These are phyloP conservation scores for Claviceps paspali DNA, from an alignment of 2,329 filamentous ascomycete genomes.

Conservation along the genomic window DNA sequence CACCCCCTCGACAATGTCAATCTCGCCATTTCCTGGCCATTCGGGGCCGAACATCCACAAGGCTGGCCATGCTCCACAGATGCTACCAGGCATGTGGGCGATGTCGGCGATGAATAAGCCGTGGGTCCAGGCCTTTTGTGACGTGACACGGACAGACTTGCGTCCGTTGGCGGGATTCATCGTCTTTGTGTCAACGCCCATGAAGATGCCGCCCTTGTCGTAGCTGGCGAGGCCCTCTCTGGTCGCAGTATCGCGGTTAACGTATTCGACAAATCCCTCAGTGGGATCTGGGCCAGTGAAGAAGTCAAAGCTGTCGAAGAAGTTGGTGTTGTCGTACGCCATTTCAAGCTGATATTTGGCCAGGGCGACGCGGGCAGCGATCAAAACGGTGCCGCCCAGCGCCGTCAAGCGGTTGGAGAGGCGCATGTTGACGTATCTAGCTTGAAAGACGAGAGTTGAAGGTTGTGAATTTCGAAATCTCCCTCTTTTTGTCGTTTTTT, in stretches of 20 bases:
- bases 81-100: slow-evolving; percentile 56
- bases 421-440: slow-evolving; percentile 11
- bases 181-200: slow-evolving; percentile 53
- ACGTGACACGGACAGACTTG: slow-evolving; percentile 53
- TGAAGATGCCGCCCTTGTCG: slow-evolving; percentile 40
- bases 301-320: slow-evolving; percentile 41
- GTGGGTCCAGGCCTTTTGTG: slow-evolving; percentile 48
- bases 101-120: slow-evolving; percentile 62
- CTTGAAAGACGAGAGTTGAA: too few species aligned
- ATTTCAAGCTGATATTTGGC: slow-evolving; percentile 30
- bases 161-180: slow-evolving; percentile 43
- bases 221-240: slow-evolving; percentile 42
- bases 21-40: slow-evolving; percentile 59
- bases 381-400: slow-evolving; percentile 16
- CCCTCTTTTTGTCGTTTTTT: background rate
- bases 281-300: slow-evolving; percentile 51
- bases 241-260: slow-evolving; percentile 41
- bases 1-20: slow-evolving; percentile 70
- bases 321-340: slow-evolving; percentile 36
- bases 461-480: background rate
- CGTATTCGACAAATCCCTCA: slow-evolving; percentile 58
- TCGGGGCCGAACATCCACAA: slow-evolving; percentile 52
- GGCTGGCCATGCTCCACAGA: slow-evolving; percentile 64
- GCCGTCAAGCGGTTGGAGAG: slow-evolving; percentile 9
- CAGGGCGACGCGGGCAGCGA: slow-evolving; percentile 11